Evolutionary conservation across 495 filamentous ascomycete species (phyloP), one percentile per base, ranked within the genome.

Genomic region (Trichoderma virens): DNA sequence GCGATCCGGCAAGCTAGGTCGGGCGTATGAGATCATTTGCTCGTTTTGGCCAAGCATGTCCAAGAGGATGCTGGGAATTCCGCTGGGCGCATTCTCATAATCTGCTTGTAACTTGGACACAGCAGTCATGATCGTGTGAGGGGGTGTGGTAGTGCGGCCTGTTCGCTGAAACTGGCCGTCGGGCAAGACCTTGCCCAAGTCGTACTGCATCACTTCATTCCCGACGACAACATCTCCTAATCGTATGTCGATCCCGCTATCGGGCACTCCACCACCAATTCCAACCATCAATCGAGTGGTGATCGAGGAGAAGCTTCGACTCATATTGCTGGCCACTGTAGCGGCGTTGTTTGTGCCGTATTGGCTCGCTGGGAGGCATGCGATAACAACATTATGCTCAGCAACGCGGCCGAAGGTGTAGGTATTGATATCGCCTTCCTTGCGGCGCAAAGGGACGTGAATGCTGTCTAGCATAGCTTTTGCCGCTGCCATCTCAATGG

Each of bases 151-250:
- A 43, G 45, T 18, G 76, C 76, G 43, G 78, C 76, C 38, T 77
- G 73, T 81, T 11, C 67, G 71, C 59, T 65, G 54, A 62, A 78
- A 76, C 9, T 63, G 20, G 11, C 70, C 70, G 8, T 64, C 68
- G 56, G 30, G 59, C 2, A 60, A 39, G 11, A 68, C 67, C 60
- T 80, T 82, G 5, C 78, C 80, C 62, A 70, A 73, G 59, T 79
- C 72, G 64, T 65, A 79, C 61, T 78, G 74, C 8, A 81, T 68
- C 4, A 80, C 77, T 18, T 76, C 76, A 41, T 70, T 61, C 67
- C 76, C 74, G 62, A 82, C 71, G 1, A 80, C 77, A 30, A 82
- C 70, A 70, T 78, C 73, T 31, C 79, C 78, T 59, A 80, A 72
- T 41, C 70, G 70, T 62, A 76, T 71, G 60, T 80, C 75, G 31